These are phyloP conservation scores for Hysterangium stoloniferum DNA, from an alignment of 768 basidiomycete species.

Conservation along the genomic window DNA sequence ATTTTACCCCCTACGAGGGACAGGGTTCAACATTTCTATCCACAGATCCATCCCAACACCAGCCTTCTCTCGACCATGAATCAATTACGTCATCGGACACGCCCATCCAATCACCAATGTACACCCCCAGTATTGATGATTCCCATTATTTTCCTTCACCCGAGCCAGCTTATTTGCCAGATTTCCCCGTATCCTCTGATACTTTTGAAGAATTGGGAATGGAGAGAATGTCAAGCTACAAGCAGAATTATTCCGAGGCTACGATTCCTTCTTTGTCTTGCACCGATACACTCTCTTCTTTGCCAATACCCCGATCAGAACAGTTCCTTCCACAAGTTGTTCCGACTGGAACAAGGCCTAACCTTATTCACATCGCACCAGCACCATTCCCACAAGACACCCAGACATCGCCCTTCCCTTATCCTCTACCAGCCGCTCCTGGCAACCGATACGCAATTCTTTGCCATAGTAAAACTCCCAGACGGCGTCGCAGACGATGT, in stretches of 20 bases:
- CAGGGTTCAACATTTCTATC: neutral
- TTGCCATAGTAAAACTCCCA: neutral
- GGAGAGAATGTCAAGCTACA: neutral
- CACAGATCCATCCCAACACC: neutral
- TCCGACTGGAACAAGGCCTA: no score
- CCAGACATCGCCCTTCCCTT: neutral
- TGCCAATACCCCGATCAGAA: no score
- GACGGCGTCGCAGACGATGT: conserved; percentile 9
- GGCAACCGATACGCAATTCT: neutral
- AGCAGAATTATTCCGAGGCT: neutral
- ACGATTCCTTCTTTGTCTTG: neutral
- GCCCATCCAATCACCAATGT: neutral
- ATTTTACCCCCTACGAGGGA: neutral
- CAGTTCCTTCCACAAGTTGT: no score
- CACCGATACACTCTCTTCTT: neutral
- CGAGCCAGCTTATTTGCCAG: neutral
- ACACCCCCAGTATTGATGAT: neutral
- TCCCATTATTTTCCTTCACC: neutral
- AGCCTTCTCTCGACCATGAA: neutral
- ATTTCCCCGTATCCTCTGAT: neutral
- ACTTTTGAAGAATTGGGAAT: neutral
- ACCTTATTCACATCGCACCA: conserved; percentile 4
- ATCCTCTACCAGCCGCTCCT: neutral
- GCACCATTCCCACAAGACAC: neutral
- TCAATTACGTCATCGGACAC: neutral